phyloP scores from a whole-genome alignment of 257 asterid species.

The Phtheirospermum japonicum region DNA sequence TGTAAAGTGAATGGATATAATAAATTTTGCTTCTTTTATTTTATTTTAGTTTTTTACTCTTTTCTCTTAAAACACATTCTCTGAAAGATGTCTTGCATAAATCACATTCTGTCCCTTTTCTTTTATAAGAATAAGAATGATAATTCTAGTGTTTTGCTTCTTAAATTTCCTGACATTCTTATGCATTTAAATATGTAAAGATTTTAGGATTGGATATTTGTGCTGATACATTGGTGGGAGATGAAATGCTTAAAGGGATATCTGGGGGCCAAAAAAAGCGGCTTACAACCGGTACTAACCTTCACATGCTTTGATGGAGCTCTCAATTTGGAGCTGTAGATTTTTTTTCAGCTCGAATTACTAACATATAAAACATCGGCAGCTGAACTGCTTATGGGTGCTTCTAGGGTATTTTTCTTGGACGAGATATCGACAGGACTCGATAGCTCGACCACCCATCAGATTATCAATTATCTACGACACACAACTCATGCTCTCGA shows the following conservation, averaged over 20 bases:
- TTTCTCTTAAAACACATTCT: not conserved
- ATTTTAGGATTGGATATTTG: conserved; percentile 67
- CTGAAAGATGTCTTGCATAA: conserved; percentile 5
- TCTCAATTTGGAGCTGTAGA: conserved; percentile 22
- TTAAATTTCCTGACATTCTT: conserved; percentile 24
- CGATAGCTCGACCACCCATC: conserved; percentile 88
- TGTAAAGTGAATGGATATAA: conserved; percentile 9
- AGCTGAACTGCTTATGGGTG: conserved; percentile 95
- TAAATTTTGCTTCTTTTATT: not conserved
- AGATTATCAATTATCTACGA: conserved; percentile 67
- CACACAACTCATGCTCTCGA: conserved; percentile 64
- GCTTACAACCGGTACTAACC: conserved; percentile 70
- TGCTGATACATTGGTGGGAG: conserved; percentile 91
- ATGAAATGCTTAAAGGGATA: conserved; percentile 90
- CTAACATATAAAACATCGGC: conserved; percentile 38
- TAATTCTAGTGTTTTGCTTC: conserved; percentile 3
- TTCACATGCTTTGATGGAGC: conserved; percentile 30
- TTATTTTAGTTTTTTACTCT: not conserved
- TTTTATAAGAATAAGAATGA: conserved; percentile 1
- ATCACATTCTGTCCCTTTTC: conserved; percentile 6
- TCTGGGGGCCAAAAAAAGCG: conserved; percentile 97
- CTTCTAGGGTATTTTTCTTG: conserved; percentile 76
- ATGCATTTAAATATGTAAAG: conserved; percentile 44
- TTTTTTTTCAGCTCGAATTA: conserved; percentile 24
- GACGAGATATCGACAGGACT: conserved; percentile 94